Evolutionary conservation across 805 yeast species (phyloP).

Genomic region (Lipomyces sp.): DNA sequence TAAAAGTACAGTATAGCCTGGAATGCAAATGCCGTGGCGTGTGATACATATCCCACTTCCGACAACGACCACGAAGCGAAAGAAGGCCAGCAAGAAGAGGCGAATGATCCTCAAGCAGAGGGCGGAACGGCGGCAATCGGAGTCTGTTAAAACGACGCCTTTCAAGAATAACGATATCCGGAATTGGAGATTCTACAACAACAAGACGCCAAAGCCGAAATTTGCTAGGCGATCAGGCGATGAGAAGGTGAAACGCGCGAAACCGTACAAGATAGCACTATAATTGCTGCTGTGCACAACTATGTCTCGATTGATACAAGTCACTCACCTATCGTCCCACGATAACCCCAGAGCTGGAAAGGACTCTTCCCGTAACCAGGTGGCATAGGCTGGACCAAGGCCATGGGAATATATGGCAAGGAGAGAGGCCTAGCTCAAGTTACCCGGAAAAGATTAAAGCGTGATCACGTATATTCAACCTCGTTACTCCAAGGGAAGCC

Average conservation of each 20-base stretch:
- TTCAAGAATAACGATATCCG: constrained; percentile 21
- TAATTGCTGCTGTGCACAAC: neutral
- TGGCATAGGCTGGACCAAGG: no score
- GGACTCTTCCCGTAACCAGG: neutral
- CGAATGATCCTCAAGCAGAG: constrained; percentile 15
- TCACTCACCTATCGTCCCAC: constrained; percentile 16
- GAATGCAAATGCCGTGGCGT: constrained; percentile 27
- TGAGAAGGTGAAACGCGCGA: neutral
- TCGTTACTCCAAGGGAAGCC: no score
- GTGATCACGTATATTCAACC: no score
- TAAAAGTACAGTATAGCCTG: constrained; percentile 16
- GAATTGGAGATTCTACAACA: constrained; percentile 28
- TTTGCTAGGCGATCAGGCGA: constrained; percentile 1
- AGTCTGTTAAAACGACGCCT: neutral
- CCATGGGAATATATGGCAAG: no score
- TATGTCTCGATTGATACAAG: neutral
- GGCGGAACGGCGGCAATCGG: neutral
- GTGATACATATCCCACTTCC: constrained; percentile 25
- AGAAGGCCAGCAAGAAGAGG: constrained; percentile 30
- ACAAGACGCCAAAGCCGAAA: constrained; percentile 13
- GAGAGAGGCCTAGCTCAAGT: no score
- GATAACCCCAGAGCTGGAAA: neutral
- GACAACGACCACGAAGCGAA: constrained; percentile 2
- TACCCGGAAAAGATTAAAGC: no score
- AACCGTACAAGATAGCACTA: neutral